phyloP scores from a whole-genome alignment of 1,284 basidiomycete genomes.

The Entoloma clypeatum region DNA sequence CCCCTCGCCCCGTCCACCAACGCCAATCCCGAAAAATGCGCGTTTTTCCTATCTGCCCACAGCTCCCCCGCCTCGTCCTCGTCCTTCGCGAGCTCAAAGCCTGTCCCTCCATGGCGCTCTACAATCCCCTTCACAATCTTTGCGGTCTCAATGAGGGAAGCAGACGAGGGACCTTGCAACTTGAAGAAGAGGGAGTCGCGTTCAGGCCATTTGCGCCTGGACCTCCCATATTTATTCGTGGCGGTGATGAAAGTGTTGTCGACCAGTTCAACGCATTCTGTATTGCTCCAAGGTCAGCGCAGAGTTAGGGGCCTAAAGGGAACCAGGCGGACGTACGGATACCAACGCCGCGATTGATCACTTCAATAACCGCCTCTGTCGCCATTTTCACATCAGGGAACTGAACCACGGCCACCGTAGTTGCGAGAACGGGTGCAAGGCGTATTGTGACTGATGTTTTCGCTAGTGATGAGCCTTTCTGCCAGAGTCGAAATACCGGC shows the following conservation, averaged over 20 bases:
- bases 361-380: slow-evolving; percentile 71
- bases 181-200: slow-evolving; percentile 84
- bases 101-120: slow-evolving; percentile 62
- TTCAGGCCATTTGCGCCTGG: slow-evolving; percentile 59
- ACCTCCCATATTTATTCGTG: slow-evolving; percentile 63
- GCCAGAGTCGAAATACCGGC: not conserved
- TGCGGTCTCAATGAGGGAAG: slow-evolving; percentile 62
- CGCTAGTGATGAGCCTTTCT: slow-evolving; percentile 4
- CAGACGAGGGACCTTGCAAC: slow-evolving; percentile 69
- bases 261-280: slow-evolving; percentile 76
- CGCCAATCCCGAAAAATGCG: slow-evolving; percentile 68
- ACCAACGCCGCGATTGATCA: slow-evolving; percentile 70
- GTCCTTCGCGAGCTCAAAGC: slow-evolving; percentile 66
- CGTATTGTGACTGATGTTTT: slow-evolving; percentile 62
- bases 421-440: slow-evolving; percentile 78
- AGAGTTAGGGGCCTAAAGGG: slow-evolving; percentile 1
- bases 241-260: slow-evolving; percentile 70
- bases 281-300: slow-evolving; percentile 2
- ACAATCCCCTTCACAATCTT: slow-evolving; percentile 54
- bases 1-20: slow-evolving; percentile 60
- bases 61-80: slow-evolving; percentile 71
- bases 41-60: slow-evolving; percentile 87
- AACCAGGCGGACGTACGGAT: slow-evolving; percentile 48
- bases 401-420: slow-evolving; percentile 65
- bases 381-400: slow-evolving; percentile 64